Conservation (phyloP, 2,329 filamentous ascomycete genomes). For the Cyphellophora europaea region DNA sequence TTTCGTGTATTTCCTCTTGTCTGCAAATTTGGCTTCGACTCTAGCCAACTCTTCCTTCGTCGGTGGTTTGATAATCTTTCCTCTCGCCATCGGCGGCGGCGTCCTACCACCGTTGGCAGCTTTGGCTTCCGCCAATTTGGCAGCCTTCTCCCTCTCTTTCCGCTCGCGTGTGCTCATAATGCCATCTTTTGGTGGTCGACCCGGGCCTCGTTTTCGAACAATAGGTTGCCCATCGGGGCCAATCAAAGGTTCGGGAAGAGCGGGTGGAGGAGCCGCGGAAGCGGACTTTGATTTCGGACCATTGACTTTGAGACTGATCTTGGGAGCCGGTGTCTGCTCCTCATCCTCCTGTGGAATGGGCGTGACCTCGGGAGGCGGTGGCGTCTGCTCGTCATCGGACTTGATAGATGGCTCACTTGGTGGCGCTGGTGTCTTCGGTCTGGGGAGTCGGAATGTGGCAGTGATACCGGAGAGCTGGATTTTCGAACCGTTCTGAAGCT, state of each 20-base stretch:
- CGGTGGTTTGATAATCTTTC: slow-evolving; percentile 16
- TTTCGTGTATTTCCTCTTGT: slow-evolving; percentile 41
- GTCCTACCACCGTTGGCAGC: slow-evolving; percentile 35
- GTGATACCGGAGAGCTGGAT: slow-evolving; percentile 41
- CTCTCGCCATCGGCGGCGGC: slow-evolving; percentile 27
- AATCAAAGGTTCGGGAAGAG: slow-evolving; percentile 5
- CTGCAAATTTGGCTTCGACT: slow-evolving; percentile 27
- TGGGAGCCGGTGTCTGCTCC: slow-evolving; percentile 10
- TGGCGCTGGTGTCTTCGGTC: slow-evolving; percentile 7
- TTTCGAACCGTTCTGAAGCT: slow-evolving; percentile 47
- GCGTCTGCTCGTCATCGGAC: slow-evolving; percentile 3
- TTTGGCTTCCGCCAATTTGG: slow-evolving; percentile 37
- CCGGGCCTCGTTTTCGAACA: slow-evolving; percentile 45
- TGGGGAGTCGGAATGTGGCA: slow-evolving; percentile 17
- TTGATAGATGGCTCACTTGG: slow-evolving; percentile 4
- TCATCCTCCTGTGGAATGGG: slow-evolving; percentile 8
- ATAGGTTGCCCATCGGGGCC: slow-evolving; percentile 15
- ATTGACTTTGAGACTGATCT: slow-evolving; percentile 8
- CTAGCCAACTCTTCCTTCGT: slow-evolving; percentile 24
- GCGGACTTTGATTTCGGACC: neutral
- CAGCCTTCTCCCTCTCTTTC: slow-evolving; percentile 43
- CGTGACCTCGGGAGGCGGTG: slow-evolving; percentile 5
- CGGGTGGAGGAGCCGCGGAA: slow-evolving; percentile 4
- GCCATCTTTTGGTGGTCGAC: slow-evolving; percentile 57
- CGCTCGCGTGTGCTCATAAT: slow-evolving; percentile 58